A percentile compares a stretch with the other conserved stretches of the same genome.
Evolutionary conservation across 495 filamentous ascomycete genomes (phyloP).

Genomic region (Entonaema liquescens): DNA sequence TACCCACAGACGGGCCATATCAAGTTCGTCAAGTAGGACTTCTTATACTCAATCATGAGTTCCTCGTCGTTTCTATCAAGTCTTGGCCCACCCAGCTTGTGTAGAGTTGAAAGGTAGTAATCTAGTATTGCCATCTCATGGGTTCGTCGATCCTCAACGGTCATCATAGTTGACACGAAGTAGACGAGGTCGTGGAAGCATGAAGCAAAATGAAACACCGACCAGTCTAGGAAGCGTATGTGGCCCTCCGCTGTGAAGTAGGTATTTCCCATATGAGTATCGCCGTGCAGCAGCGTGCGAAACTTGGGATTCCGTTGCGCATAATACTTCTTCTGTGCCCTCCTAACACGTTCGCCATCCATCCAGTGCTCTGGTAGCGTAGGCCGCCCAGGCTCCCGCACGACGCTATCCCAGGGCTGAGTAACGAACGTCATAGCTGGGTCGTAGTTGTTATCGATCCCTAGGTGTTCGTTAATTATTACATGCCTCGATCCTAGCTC

Average conservation of each 20-base stretch:
- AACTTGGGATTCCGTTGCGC: conserved; percentile 41
- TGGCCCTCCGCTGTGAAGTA: conserved; percentile 36
- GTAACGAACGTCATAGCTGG: conserved; percentile 34
- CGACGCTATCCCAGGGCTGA: conserved; percentile 37
- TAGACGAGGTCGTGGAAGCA: conserved; percentile 50
- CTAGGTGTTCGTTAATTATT: conserved; percentile 9
- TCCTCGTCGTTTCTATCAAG: conserved; percentile 40
- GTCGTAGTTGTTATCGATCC: conserved; percentile 37
- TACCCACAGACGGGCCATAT: conserved; percentile 48
- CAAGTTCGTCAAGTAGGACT: conserved; percentile 46
- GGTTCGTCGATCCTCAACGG: conserved; percentile 44
- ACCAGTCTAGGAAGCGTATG: conserved; percentile 51
- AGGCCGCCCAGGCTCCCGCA: conserved; percentile 39
- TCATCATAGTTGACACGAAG: conserved; percentile 45
- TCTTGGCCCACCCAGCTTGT: conserved; percentile 38
- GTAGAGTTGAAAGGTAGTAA: conserved; percentile 43
- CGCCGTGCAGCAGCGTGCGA: conserved; percentile 46
- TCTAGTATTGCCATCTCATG: conserved; percentile 47
- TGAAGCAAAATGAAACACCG: conserved; percentile 45
- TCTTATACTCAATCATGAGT: conserved; percentile 46
- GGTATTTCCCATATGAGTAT: conserved; percentile 45
- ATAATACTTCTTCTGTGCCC: conserved; percentile 44
- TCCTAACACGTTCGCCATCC: conserved; percentile 42
- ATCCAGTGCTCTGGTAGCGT: conserved; percentile 39
- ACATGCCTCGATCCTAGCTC: not conserved